Conservation (phyloP, 108 stramenopile genomes). For the Nitzschia inconspicua region DNA sequence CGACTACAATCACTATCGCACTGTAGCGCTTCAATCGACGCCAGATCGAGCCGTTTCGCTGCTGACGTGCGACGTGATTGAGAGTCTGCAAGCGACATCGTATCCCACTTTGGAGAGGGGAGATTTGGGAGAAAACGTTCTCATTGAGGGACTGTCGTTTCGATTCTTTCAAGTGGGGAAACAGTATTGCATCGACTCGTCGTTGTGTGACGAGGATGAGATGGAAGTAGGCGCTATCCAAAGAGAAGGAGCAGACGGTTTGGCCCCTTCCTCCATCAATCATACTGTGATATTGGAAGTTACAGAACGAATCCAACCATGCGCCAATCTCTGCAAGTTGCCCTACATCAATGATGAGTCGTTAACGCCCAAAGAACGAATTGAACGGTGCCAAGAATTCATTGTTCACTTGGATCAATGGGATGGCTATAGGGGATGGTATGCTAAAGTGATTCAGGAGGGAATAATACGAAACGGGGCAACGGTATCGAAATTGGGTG, state of each 20-base stretch:
- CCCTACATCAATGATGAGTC: constrained; percentile 41
- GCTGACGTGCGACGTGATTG: constrained; percentile 42
- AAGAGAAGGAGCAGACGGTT: not conserved
- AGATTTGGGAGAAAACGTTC: constrained; percentile 63
- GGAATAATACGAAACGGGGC: constrained; percentile 23
- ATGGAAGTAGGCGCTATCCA: no score
- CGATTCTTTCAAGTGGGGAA: constrained; percentile 43
- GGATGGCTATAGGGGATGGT: constrained; percentile 63
- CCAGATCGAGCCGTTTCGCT: constrained; percentile 53
- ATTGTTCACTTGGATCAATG: constrained; percentile 25
- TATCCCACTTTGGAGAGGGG: constrained; percentile 20
- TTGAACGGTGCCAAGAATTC: constrained; percentile 41
- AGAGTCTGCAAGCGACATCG: constrained; percentile 18
- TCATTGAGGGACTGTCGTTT: constrained; percentile 40
- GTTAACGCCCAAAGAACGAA: constrained; percentile 29
- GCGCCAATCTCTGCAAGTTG: constrained; percentile 58
- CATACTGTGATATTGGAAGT: constrained; percentile 48
- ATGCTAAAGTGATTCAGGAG: constrained; percentile 46
- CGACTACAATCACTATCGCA: constrained; percentile 67
- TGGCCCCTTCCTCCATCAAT: no score
- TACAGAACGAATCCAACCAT: constrained; percentile 55
- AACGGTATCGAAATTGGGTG: no score
- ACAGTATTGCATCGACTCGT: no score
- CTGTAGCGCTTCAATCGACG: constrained; percentile 41
- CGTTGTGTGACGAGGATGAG: no score